Conservation (phyloP, 495 filamentous ascomycete species). For the Aspergillus kassunensis region DNA sequence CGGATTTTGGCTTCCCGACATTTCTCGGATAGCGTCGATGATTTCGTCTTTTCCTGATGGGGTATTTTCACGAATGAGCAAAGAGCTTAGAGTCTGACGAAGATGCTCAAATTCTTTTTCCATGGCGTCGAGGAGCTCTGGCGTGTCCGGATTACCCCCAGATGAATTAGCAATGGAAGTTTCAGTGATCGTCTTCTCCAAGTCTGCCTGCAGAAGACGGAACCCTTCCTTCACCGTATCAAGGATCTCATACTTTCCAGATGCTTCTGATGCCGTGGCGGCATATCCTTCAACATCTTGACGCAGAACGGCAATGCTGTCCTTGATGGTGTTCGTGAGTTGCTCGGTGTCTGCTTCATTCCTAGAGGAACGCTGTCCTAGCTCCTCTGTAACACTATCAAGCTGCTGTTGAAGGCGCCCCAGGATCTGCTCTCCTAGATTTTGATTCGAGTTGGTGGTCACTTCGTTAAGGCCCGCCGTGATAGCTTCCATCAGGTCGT, state of each 20-base stretch:
- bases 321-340: constrained; percentile 77
- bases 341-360: constrained; percentile 76
- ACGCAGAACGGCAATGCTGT: constrained; percentile 77
- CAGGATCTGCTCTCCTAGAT: constrained; percentile 62
- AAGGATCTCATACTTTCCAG: constrained; percentile 73
- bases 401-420: constrained; percentile 70
- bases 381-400: constrained; percentile 67
- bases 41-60: constrained; percentile 57
- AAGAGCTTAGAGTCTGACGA: constrained; percentile 65
- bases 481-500: constrained; percentile 65
- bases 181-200: constrained; percentile 59
- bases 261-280: constrained; percentile 59
- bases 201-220: constrained; percentile 66
- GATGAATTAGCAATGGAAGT: constrained; percentile 28
- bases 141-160: constrained; percentile 41
- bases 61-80: constrained; percentile 56
- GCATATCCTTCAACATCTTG: constrained; percentile 78
- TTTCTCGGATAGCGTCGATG: constrained; percentile 58
- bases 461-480: constrained; percentile 55
- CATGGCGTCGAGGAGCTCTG: constrained; percentile 64
- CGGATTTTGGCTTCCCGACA: constrained; percentile 24
- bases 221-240: constrained; percentile 68
- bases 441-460: constrained; percentile 41
- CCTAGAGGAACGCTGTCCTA: constrained; percentile 69
- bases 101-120: constrained; percentile 67